Conservation (phyloP, 768 basidiomycete genomes). For the Tylopilus rubrobrunneus region DNA sequence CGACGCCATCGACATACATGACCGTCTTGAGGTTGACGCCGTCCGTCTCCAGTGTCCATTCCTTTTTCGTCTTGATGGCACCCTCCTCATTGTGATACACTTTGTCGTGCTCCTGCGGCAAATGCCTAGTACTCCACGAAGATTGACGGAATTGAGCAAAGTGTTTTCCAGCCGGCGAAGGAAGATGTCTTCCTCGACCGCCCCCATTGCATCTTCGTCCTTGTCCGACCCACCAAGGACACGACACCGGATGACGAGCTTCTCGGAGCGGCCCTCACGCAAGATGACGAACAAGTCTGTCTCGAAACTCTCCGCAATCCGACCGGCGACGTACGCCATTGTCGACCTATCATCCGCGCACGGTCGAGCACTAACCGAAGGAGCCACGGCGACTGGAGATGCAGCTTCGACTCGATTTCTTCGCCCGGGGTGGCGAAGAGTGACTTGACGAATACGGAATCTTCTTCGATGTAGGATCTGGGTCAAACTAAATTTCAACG, state of each 20-base stretch:
- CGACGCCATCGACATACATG: constrained; percentile 93
- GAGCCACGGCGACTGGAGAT: constrained; percentile 94
- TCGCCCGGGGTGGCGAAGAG: constrained; percentile 99
- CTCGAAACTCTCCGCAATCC: constrained; percentile 92
- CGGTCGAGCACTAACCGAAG: constrained; percentile 96
- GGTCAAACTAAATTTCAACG: constrained; percentile 98
- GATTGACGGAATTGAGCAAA: constrained; percentile 91
- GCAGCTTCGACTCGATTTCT: constrained; percentile 85
- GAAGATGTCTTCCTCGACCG: constrained; percentile 92
- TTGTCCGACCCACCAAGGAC: constrained; percentile 82
- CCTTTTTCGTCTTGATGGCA: constrained; percentile 57
- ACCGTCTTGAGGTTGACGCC: constrained; percentile 95
- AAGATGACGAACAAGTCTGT: constrained; percentile 97
- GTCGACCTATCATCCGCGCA: constrained; percentile 96
- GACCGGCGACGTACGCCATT: constrained; percentile 93
- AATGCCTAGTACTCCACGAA: constrained; percentile 91
- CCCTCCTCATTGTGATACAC: constrained; percentile 63
- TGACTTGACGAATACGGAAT: constrained; percentile 91
- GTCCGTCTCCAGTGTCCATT: constrained; percentile 98
- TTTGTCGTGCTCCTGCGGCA: constrained; percentile 83
- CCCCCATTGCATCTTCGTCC: constrained; percentile 73
- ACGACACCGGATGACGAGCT: constrained; percentile 95
- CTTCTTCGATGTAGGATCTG: constrained; percentile 94
- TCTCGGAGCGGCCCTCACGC: constrained; percentile 98
- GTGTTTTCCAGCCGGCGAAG: constrained; percentile 93